Evolutionary conservation across 2,329 filamentous ascomycete species (phyloP), one percentile per base, ranked within the genome.

Genomic region (Myotisia sp.): DNA sequence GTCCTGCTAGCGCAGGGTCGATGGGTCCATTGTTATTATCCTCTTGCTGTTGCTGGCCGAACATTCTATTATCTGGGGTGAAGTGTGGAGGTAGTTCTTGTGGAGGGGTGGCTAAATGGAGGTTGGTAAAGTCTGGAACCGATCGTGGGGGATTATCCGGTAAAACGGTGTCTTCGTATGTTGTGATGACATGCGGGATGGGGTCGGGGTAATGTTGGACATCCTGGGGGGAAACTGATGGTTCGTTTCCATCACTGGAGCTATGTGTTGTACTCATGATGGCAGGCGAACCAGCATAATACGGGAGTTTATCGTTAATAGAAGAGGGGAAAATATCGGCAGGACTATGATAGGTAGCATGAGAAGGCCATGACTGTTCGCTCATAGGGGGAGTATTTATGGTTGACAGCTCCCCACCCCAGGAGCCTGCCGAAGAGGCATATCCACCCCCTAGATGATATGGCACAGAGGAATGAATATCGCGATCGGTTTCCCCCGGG

Each of bases 181-280:
- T 17, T 24, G 26, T n/a, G 20, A 41, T 40, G 14, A 44, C 32
- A 8, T 44, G 37, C 6, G 42, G 39, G 6, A 45, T 43, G 5
- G 41, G 42, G 28, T 49, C 46, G 3, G 47, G 48, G 37, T 46
- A 44, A 34, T 40, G 42, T 26, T 48, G 45, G 16, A 46, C 28
- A 14, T 48, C 42, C 43, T 38, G 29, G 29, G 19, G 37, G 17
- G 19, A 32, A 18, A 42, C 48, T 2, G 40, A 42, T 26, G 37
- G 38, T 21, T 42, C 40, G 29, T 40, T 44, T 16, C 39, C 40
- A 17, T 37, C 41, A 14, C 36, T 39, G 19, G 42, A 44, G 9
- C 37, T 37, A 8, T 36, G 22, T 5, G 37, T 32, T 8, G 20
- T 26, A 5, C 31, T 27, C 6, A 39, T 14, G 4, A 33, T 29